phyloP scores from a whole-genome alignment of 495 filamentous ascomycete species.

The Amniculicola lignicola region DNA sequence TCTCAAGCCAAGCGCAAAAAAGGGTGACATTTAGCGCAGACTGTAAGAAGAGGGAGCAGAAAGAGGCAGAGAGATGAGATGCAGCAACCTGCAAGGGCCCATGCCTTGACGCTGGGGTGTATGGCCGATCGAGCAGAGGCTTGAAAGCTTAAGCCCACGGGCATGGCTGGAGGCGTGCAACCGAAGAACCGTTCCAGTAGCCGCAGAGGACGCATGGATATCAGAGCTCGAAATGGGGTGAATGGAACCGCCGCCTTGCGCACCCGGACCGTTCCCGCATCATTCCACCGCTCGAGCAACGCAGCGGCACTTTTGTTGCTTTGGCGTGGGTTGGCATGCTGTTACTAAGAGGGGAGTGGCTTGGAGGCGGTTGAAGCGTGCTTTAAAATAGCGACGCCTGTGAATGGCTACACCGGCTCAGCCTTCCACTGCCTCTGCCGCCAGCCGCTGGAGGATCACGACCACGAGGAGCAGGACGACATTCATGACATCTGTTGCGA shows the following conservation, averaged over 20 bases:
- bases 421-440: constrained; percentile 20
- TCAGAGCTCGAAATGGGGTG: constrained; percentile 22
- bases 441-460: constrained; percentile 24
- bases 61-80: constrained; percentile 19
- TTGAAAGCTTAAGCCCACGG: constrained; percentile 29
- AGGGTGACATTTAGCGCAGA: not conserved
- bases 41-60: not conserved
- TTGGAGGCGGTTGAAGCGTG: constrained; percentile 1
- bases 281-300: constrained; percentile 14
- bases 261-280: constrained; percentile 33
- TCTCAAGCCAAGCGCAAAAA: constrained; percentile 16
- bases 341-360: constrained; percentile 29
- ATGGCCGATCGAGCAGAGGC: constrained; percentile 11
- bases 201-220: constrained; percentile 19
- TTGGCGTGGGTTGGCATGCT: too few species aligned
- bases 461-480: not conserved
- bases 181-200: constrained; percentile 34
- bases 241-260: constrained; percentile 5
- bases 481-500: not conserved
- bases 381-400: constrained; percentile 11
- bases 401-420: constrained; percentile 18
- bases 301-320: constrained; percentile 3
- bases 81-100: constrained; percentile 28
- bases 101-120: not conserved
- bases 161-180: constrained; percentile 30